phyloP scores from a whole-genome alignment of 805 yeast species.

The Ogataea pignaliae region DNA sequence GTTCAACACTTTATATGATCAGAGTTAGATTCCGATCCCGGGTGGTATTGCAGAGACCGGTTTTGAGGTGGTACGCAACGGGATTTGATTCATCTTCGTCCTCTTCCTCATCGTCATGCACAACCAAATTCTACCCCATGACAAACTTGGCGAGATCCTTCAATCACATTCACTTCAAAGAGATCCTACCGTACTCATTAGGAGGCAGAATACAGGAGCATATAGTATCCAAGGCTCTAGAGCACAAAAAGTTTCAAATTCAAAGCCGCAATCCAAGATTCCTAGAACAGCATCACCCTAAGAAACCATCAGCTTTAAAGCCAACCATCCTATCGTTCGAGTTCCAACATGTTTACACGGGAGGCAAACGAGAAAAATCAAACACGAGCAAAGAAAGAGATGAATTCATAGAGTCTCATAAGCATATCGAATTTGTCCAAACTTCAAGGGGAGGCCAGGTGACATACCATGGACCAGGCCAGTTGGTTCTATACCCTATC shows the following conservation, averaged over 20 bases:
- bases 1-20: too few species aligned
- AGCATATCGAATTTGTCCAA: conserved; percentile 65
- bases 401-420: conserved; percentile 22
- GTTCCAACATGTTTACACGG: conserved; percentile 82
- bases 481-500: conserved; percentile 78
- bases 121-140: conserved; percentile 11
- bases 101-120: conserved; percentile 4
- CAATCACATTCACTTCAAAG: conserved; percentile 41
- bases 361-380: conserved; percentile 77
- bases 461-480: conserved; percentile 97
- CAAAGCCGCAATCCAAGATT: conserved; percentile 15
- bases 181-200: conserved; percentile 34
- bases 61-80: too few species aligned
- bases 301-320: conserved; percentile 39
- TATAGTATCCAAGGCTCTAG: conserved; percentile 52
- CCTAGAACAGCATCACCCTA: conserved; percentile 1
- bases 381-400: conserved; percentile 31
- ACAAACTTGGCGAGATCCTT: conserved; percentile 28
- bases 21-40: too few species aligned
- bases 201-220: conserved; percentile 56
- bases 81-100: too few species aligned
- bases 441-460: conserved; percentile 92
- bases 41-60: too few species aligned
- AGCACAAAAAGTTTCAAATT: conserved; percentile 39
- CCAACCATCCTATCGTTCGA: conserved; percentile 80